Base-by-base conservation (phyloP, 805 yeast genomes). In the Schwanniomyces pseudopolymorphus region DNA sequence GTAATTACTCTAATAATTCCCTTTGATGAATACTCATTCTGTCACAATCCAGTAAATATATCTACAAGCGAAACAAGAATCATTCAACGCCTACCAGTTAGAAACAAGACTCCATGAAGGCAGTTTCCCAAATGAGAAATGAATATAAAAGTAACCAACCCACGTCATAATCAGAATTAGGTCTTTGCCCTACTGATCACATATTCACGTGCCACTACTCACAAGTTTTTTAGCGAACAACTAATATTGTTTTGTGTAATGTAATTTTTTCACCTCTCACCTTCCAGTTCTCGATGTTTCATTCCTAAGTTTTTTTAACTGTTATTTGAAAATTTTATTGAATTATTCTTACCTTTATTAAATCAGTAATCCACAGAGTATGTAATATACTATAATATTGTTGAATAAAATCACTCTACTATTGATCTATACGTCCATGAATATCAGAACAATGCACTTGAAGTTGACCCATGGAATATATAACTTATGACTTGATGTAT, bases 351-450 rank as follows among this genome's bases (percentile, higher is more conserved):
- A 28, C 36, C 16, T 40, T 40, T 24, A 22, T 22, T 38, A 38
- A 16, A 38, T 38, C 40, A 38, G 40, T 38, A 38, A 38, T 19
- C 31, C 31, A 16, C 28, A 38, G 40, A 38, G 40, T 38, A 38
- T 38, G 40, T 38, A 38, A 38, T 8, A 38, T 38, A 24, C 13
- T 38, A 38, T 16, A 9, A 24, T 24, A 14, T n/a, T 38, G 28
- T 38, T 38, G 39, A 36, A 31, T 31, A 9, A 31, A 26, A 16
- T 31, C 7, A 14, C 35, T 31, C 35, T 14, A 31, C 19, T 31
- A 10, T 31, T 31, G 35, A 17, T 31, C 35, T 31, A 16, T 31
- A 16, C 11, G 16, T 31, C 35, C 13, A 31, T 14, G 35, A 31
- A 31, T 31, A 16, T 16, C 11, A 31, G 20, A 31, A 31, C 20